These are phyloP conservation scores for Linanthus parryae DNA, from an alignment of 148 eudicot genomes.

Conservation along the genomic window DNA sequence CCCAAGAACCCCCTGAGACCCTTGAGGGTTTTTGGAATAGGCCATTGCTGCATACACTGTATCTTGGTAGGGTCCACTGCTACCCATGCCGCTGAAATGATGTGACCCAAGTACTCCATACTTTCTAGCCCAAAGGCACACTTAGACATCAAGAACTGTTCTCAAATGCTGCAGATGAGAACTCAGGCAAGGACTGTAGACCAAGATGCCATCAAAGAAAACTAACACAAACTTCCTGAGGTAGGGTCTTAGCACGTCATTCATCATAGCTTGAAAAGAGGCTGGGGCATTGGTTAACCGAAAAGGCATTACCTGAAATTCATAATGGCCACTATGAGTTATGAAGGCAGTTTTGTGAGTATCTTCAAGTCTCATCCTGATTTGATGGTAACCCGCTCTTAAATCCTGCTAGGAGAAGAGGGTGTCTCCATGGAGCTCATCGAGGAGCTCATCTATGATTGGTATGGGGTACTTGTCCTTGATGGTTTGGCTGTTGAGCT, in stretches of 20 bases:
- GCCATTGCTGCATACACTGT: neutral
- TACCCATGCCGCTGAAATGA: neutral
- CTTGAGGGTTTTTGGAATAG: neutral
- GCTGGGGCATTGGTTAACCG: neutral
- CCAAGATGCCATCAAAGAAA: neutral
- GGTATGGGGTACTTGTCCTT: too few species aligned
- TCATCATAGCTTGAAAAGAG: neutral
- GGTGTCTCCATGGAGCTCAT: neutral
- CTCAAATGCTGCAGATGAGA: neutral
- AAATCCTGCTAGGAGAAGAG: neutral
- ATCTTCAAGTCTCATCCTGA: neutral
- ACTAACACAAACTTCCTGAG: neutral
- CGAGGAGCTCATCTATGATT: neutral
- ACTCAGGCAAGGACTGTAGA: neutral
- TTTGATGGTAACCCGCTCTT: neutral
- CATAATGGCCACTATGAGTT: conserved; percentile 3
- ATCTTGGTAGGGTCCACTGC: neutral
- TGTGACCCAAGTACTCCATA: neutral
- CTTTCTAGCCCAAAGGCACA: neutral
- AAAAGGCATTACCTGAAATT: neutral
- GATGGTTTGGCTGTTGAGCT: too few species aligned
- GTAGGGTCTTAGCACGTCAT: neutral
- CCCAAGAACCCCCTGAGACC: neutral
- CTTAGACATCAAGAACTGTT: neutral
- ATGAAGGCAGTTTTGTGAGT: neutral